phyloP scores from a whole-genome alignment of 2,329 filamentous ascomycete genomes.

The Colletotrichum costaricense region DNA sequence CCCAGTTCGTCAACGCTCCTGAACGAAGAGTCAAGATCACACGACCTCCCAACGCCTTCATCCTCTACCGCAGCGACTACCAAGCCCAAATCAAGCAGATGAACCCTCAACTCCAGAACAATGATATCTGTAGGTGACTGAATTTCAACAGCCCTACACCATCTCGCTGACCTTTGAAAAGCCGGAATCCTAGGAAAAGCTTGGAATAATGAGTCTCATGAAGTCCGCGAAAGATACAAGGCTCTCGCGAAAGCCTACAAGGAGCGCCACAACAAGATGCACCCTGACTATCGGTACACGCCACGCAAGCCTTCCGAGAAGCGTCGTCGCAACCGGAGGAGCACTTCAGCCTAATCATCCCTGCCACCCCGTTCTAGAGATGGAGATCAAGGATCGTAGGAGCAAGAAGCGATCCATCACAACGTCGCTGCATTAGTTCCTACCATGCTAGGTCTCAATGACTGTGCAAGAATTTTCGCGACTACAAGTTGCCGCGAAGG shows the following conservation, averaged over 20 bases:
- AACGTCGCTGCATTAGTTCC: background rate
- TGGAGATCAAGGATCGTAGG: background rate
- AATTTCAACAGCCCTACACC: too few relatives aligned
- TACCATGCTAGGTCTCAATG: background rate
- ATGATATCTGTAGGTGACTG: conserved; percentile 44
- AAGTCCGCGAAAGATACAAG: conserved; percentile 35
- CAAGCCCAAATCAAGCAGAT: conserved; percentile 39
- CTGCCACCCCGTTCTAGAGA: background rate
- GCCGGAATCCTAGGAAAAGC: conserved; percentile 41
- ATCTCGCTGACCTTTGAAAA: conserved; percentile 28
- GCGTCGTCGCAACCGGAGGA: conserved; percentile 26
- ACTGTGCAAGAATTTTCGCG: background rate
- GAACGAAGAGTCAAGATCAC: conserved; percentile 30
- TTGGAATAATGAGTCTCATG: conserved; percentile 43
- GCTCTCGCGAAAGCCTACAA: conserved; percentile 40
- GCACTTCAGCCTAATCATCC: background rate
- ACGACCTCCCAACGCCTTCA: conserved; percentile 47
- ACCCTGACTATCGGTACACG: conserved; percentile 53
- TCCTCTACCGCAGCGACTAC: conserved; percentile 46
- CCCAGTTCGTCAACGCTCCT: conserved; percentile 1
- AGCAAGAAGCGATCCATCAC: background rate
- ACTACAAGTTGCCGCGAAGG: background rate
- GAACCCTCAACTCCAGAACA: conserved; percentile 41
- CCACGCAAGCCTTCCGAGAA: conserved; percentile 47
- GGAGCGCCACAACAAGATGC: conserved; percentile 40